Percentiles rank a stretch among this genome's conserved stretches.
These are phyloP conservation scores for Rhipidocladum racemiflorum DNA, from an alignment of 176 grass and related monocot species.

Conservation along the genomic window DNA sequence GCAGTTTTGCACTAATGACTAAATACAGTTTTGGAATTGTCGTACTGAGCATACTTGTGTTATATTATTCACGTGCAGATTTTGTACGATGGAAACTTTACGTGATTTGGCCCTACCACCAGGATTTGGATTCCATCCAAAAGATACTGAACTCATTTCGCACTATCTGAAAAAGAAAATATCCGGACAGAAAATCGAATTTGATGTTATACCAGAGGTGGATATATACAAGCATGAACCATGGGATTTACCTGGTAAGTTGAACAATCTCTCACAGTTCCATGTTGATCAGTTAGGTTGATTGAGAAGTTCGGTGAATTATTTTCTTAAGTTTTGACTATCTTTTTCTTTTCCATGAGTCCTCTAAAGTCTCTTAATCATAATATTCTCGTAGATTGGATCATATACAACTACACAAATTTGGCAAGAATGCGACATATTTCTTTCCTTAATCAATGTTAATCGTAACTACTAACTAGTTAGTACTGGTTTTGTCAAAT, in stretches of 20 bases:
- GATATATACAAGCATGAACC: slow-evolving; percentile 99
- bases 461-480: background rate
- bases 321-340: background rate
- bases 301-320: background rate
- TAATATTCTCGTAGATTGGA: background rate
- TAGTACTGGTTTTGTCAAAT: background rate
- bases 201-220: slow-evolving; percentile 63
- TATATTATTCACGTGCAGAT: slow-evolving; percentile 21
- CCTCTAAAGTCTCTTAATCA: background rate
- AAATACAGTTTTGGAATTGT: background rate
- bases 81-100: slow-evolving; percentile 55
- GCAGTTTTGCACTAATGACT: background rate
- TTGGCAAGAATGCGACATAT: background rate
- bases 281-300: background rate
- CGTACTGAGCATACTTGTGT: background rate
- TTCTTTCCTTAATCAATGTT: background rate
- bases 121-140: slow-evolving; percentile 93
- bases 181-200: slow-evolving; percentile 58
- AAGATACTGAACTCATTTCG: slow-evolving; percentile 67
- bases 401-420: background rate
- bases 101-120: slow-evolving; percentile 48
- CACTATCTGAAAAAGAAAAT: slow-evolving; percentile 87
- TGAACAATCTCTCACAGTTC: background rate
- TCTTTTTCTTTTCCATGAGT: background rate
- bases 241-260: slow-evolving; percentile 92